These are phyloP conservation scores for Sarocladium strictum DNA, from an alignment of 2,329 filamentous ascomycete species.

Conservation along the genomic window DNA sequence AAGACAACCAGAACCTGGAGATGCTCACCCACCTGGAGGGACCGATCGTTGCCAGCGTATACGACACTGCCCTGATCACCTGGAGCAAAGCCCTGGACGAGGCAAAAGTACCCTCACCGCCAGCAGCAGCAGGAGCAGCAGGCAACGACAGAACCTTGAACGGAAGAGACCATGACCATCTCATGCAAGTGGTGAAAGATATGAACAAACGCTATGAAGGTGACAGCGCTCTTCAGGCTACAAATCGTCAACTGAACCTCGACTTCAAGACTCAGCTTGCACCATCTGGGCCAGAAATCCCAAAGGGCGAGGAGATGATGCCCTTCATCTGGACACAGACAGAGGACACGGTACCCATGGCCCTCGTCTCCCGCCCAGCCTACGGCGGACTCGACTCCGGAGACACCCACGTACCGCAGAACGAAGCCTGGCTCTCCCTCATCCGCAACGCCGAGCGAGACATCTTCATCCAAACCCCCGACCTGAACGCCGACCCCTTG, in stretches of 20 bases:
- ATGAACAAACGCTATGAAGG: slow-evolving; percentile 16
- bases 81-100: slow-evolving; percentile 55
- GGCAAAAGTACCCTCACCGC: neutral
- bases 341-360: slow-evolving; percentile 60
- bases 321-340: slow-evolving; percentile 42
- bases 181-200: neutral
- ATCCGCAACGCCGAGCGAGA: slow-evolving; percentile 55
- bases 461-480: slow-evolving; percentile 75
- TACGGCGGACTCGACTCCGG: slow-evolving; percentile 58
- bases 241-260: slow-evolving; percentile 62
- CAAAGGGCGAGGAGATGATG: slow-evolving; percentile 51
- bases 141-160: neutral
- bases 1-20: slow-evolving; percentile 73
- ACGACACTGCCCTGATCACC: slow-evolving; percentile 66
- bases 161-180: neutral
- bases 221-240: slow-evolving; percentile 51
- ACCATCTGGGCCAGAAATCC: slow-evolving; percentile 47
- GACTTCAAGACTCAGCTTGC: slow-evolving; percentile 45
- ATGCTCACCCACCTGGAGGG: slow-evolving; percentile 76
- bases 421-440: slow-evolving; percentile 67
- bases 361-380: slow-evolving; percentile 63
- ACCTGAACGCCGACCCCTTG: slow-evolving; percentile 66
- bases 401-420: slow-evolving; percentile 62
- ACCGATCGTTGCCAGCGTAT: slow-evolving; percentile 68
- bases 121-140: neutral